phyloP scores from a whole-genome alignment of 768 basidiomycete genomes.

The Termitomyces sp. region DNA sequence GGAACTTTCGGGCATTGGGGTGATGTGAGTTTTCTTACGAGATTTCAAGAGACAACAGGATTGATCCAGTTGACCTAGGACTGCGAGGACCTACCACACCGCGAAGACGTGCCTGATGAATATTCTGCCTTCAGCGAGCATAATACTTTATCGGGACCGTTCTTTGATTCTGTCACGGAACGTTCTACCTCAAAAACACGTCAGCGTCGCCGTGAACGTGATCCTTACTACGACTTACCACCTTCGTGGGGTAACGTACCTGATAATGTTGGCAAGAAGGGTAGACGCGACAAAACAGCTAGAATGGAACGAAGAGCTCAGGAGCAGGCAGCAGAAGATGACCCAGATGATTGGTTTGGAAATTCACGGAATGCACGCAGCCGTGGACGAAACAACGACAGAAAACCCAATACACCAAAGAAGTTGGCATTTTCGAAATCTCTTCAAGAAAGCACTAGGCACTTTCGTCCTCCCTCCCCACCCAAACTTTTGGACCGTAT shows the following conservation, averaged over 20 bases:
- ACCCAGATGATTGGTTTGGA: constrained; percentile 67
- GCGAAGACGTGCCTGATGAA: constrained; percentile 41
- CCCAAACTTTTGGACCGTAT: constrained; percentile 30
- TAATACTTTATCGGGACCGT: constrained; percentile 65
- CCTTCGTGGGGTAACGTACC: constrained; percentile 49
- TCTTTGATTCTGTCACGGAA: constrained; percentile 42
- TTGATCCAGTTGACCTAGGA: constrained; percentile 40
- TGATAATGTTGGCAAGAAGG: constrained; percentile 63
- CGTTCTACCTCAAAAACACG: constrained; percentile 21
- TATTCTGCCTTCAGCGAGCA: constrained; percentile 66
- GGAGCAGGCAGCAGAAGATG: constrained; percentile 42
- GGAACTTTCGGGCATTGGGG: constrained; percentile 72
- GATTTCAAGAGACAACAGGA: not conserved
- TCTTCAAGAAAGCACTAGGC: constrained; percentile 24
- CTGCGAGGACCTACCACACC: constrained; percentile 45
- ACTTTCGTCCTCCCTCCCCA: constrained; percentile 17
- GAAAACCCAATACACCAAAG: constrained; percentile 19
- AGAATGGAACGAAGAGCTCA: constrained; percentile 49
- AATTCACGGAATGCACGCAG: constrained; percentile 18
- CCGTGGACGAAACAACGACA: constrained; percentile 10
- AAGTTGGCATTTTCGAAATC: constrained; percentile 33
- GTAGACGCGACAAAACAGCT: constrained; percentile 55
- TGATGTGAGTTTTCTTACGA: constrained; percentile 49
- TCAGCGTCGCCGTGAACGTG: constrained; percentile 42
- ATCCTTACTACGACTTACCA: constrained; percentile 31